Percentiles rank a stretch among this genome's conserved stretches.
Conservation (phyloP, 352 stramenopile species). For the Saprolegnia diclina region DNA sequence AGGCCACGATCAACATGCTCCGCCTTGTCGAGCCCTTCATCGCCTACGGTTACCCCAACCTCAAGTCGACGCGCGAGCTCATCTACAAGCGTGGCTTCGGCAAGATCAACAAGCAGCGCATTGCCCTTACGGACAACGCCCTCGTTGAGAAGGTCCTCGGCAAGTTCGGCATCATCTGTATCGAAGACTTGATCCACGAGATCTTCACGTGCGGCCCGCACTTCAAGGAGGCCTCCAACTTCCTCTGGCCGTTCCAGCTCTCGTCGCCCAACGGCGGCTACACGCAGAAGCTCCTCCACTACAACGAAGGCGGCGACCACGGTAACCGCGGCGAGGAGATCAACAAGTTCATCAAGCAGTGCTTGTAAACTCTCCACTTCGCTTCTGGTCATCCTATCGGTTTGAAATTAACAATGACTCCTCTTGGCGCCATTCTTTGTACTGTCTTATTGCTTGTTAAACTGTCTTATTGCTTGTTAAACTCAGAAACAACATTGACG, state of each 20-base stretch:
- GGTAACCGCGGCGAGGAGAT: constrained; percentile 90
- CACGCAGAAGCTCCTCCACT: constrained; percentile 93
- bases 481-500: too few species aligned
- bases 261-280: constrained; percentile 94
- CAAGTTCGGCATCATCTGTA: constrained; percentile 96
- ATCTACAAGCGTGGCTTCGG: constrained; percentile 99
- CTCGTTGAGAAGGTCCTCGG: constrained; percentile 95
- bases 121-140: constrained; percentile 95
- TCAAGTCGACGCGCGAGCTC: constrained; percentile 96
- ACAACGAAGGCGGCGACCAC: constrained; percentile 89
- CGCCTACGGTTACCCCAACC: constrained; percentile 97
- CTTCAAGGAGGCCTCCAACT: constrained; percentile 99
- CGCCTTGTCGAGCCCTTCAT: constrained; percentile 98
- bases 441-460: not conserved
- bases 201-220: constrained; percentile 97
- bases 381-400: not conserved
- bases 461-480: too few species aligned
- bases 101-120: constrained; percentile 97
- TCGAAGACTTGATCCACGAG: constrained; percentile 99
- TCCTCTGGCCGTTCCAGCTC: constrained; percentile 99
- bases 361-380: constrained; percentile 72
- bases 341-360: constrained; percentile 93
- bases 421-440: constrained; percentile 16
- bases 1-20: constrained; percentile 99
- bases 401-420: constrained; percentile 28